A percentile compares a stretch with the other conserved stretches of the same genome.
phyloP scores from a whole-genome alignment of 306 rosid genomes.

The Morella rubra region DNA sequence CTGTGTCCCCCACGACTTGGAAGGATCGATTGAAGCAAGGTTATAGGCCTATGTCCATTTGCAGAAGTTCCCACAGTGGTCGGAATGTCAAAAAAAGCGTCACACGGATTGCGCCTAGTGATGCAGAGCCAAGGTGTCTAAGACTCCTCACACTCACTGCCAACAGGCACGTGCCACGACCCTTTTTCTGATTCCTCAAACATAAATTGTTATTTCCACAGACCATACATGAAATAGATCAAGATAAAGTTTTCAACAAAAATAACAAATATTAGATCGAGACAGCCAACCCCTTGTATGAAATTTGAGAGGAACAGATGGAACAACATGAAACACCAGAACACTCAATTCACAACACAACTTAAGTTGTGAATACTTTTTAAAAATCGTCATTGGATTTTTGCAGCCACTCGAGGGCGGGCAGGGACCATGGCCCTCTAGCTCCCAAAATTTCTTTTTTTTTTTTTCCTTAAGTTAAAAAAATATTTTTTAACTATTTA shows the following conservation, averaged over 20 bases:
- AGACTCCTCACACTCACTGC: slow-evolving; percentile 35
- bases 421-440: too few species aligned
- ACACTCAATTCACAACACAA: neutral
- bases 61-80: slow-evolving; percentile 26
- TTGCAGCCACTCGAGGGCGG: too few species aligned
- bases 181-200: slow-evolving; percentile 82
- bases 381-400: too few species aligned
- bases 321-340: neutral
- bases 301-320: neutral
- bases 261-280: neutral
- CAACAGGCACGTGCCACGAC: slow-evolving; percentile 84
- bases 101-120: slow-evolving; percentile 39
- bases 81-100: slow-evolving; percentile 16
- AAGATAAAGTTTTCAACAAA: slow-evolving; percentile 3
- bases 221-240: slow-evolving; percentile 8
- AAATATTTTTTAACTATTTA: too few species aligned
- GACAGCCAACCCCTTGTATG: neutral
- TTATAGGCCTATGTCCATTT: slow-evolving; percentile 21
- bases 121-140: slow-evolving; percentile 76
- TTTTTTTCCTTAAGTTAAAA: too few species aligned
- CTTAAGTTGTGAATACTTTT: too few species aligned
- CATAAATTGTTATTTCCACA: slow-evolving; percentile 19
- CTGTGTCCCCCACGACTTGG: slow-evolving; percentile 13
- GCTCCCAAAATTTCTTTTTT: too few species aligned
- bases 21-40: neutral